Base-by-base conservation (phyloP, 1,139 yeast species). In the Suhomyces wounanorum region DNA sequence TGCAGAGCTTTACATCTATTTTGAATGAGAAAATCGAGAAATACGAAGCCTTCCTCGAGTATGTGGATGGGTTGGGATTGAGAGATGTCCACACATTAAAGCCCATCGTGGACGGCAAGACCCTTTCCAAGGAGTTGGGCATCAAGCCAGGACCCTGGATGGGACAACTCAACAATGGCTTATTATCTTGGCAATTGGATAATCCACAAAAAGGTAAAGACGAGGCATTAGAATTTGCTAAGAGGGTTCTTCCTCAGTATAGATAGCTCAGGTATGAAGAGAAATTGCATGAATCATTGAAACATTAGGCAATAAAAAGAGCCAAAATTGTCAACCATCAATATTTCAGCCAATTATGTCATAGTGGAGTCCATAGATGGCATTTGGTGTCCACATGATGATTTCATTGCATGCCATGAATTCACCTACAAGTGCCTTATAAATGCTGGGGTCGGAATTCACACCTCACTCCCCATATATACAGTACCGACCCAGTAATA, bases 61-160 rank as follows among this genome's bases (percentile, higher is more conserved):
- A 53, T 3, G 66, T 79, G 17, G 52, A 59, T 0, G 56, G 59
- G 1, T 62, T 65, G 38, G 64, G 70, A 0, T 66, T 87, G 50
- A 60, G 61, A 6, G 64, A 78, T 8, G 81, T 75, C 0, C 75
- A 79, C 57, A 62, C 60, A 2, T 57, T 83, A 47, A 83, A 78
- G 55, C 83, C 87, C 2, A 58, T 85, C 25, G 65, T 87, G 14
- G 88, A 88, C 63, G 97, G 97, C 18, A 89, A 85, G 57, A 78
- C 81, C 31, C 66, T 90, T 45, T 71, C 79, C 46, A 70, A 75
- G 45, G 69, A 74, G 14, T 68, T 87, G 21, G 69, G 75, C 14
- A 73, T 72, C 51, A 87, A 85, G 62, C 90, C 94, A 0, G 98
- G 98, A 0, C 91, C 92, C 4, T 90, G 97, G 96, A 75, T 90